A percentile compares a stretch with the other conserved stretches of the same genome.
Evolutionary conservation across 78 protist genomes (phyloP).

Genomic region (Speleostelium caveatum): DNA sequence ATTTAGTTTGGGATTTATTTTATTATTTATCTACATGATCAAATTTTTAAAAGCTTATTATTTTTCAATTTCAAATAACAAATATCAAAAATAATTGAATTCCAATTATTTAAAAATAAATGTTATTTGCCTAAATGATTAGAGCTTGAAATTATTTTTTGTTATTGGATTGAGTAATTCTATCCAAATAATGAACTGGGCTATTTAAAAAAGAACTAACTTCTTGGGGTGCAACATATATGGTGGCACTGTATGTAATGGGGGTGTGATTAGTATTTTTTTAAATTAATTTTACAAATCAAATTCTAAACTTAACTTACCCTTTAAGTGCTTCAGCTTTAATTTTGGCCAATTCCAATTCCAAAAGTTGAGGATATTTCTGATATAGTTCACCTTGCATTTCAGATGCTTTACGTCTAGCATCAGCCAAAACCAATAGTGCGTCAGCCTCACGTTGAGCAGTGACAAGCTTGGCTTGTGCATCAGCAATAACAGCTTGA

Average conservation of each 20-base stretch:
- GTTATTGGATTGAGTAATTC: too few relatives aligned
- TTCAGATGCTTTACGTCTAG: slow-evolving; percentile 27
- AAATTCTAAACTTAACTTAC: too few relatives aligned
- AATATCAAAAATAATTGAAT: too few relatives aligned
- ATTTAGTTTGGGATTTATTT: too few relatives aligned
- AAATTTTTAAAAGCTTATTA: too few relatives aligned
- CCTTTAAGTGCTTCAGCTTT: slow-evolving; percentile 40
- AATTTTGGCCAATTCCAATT: slow-evolving; percentile 54
- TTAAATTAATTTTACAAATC: too few relatives aligned
- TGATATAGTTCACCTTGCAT: slow-evolving; percentile 42
- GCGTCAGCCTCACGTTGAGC: slow-evolving; percentile 64
- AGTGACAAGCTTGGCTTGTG: slow-evolving; percentile 38
- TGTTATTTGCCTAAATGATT: too few relatives aligned
- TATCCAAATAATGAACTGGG: slow-evolving; percentile 26
- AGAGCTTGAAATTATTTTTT: not conserved
- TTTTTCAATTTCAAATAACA: too few relatives aligned
- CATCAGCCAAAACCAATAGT: slow-evolving; percentile 32
- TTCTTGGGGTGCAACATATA: slow-evolving; percentile 36
- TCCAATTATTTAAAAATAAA: too few relatives aligned
- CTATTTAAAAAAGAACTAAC: slow-evolving; percentile 27
- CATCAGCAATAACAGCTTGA: slow-evolving; percentile 40
- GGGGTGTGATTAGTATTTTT: too few relatives aligned
- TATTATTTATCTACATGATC: too few relatives aligned
- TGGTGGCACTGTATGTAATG: too few relatives aligned
- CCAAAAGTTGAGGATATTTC: slow-evolving; percentile 22